Evolutionary conservation across 2,329 filamentous ascomycete species (phyloP).

Genomic region (Pseudocercospora eumusae): DNA sequence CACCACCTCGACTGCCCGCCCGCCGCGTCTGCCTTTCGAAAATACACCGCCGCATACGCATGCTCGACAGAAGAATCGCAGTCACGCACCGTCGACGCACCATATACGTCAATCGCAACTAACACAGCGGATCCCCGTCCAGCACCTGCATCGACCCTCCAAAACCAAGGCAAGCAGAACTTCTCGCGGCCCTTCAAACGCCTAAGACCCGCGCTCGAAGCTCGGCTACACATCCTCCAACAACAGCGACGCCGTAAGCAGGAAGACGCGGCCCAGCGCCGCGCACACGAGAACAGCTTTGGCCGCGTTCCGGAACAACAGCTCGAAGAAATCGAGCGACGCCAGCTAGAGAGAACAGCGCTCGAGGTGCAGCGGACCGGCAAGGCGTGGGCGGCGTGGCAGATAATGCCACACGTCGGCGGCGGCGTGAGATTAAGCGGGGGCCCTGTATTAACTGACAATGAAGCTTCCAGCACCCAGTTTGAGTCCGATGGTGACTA

Average conservation of each 20-base stretch:
- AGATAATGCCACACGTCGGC: slow-evolving; percentile 47
- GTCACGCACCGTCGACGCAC: not conserved
- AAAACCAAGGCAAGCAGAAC: slow-evolving; percentile 6
- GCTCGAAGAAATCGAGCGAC: slow-evolving; percentile 67
- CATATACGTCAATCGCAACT: not conserved
- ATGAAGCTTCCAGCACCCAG: slow-evolving; percentile 30
- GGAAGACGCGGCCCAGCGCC: slow-evolving; percentile 21
- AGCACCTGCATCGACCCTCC: not conserved
- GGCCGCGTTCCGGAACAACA: slow-evolving; percentile 71
- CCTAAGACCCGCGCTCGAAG: slow-evolving; percentile 46
- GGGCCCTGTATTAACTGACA: slow-evolving; percentile 42
- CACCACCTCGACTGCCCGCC: not conserved
- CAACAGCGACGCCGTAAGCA: slow-evolving; percentile 42
- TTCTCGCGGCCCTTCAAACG: slow-evolving; percentile 36
- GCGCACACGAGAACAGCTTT: slow-evolving; percentile 49
- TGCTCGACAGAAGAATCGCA: not conserved
- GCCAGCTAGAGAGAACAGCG: slow-evolving; percentile 52
- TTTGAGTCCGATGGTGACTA: slow-evolving; percentile 13
- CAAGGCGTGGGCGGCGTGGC: slow-evolving; percentile 67
- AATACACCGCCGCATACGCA: not conserved
- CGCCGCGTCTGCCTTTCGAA: not conserved
- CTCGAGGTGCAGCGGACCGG: slow-evolving; percentile 56
- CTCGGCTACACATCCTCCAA: slow-evolving; percentile 49
- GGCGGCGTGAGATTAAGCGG: slow-evolving; percentile 38
- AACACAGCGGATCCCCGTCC: slow-evolving; percentile 6